Percentiles rank a stretch among this genome's conserved stretches.
Evolutionary conservation across 129 eudicot genomes (phyloP).

Genomic region (Saussurea involucrata): DNA sequence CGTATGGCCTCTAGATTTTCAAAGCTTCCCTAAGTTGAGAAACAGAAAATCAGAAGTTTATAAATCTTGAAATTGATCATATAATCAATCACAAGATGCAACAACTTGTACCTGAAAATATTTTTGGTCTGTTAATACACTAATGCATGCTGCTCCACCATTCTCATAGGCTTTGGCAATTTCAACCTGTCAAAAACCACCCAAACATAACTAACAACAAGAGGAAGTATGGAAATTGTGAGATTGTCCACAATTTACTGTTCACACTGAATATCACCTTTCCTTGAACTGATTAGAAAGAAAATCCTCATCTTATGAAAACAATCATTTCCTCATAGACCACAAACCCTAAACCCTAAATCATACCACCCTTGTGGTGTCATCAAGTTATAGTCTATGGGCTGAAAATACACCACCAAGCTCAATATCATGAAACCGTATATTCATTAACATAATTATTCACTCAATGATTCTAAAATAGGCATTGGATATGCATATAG

Average conservation of each 20-base stretch:
- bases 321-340: not conserved
- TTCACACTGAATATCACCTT: no score
- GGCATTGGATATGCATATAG: not conserved
- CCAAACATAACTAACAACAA: not conserved
- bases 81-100: slow-evolving; percentile 10
- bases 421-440: not conserved
- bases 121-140: slow-evolving; percentile 83
- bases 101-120: slow-evolving; percentile 66
- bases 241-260: not conserved
- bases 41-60: slow-evolving; percentile 9
- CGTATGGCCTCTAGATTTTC: slow-evolving; percentile 78
- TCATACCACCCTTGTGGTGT: no score
- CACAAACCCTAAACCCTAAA: not conserved
- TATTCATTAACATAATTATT: not conserved
- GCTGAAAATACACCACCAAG: not conserved
- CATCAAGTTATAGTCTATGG: not conserved
- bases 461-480: not conserved
- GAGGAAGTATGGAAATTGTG: not conserved
- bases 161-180: slow-evolving; percentile 93
- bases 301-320: no score
- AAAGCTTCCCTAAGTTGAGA: slow-evolving; percentile 70
- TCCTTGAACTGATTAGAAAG: no score
- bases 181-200: slow-evolving; percentile 52
- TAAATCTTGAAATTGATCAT: not conserved
- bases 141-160: slow-evolving; percentile 99